Evolutionary conservation across 78 protist genomes (phyloP).

Genomic region (Polysphondylium violaceum): DNA sequence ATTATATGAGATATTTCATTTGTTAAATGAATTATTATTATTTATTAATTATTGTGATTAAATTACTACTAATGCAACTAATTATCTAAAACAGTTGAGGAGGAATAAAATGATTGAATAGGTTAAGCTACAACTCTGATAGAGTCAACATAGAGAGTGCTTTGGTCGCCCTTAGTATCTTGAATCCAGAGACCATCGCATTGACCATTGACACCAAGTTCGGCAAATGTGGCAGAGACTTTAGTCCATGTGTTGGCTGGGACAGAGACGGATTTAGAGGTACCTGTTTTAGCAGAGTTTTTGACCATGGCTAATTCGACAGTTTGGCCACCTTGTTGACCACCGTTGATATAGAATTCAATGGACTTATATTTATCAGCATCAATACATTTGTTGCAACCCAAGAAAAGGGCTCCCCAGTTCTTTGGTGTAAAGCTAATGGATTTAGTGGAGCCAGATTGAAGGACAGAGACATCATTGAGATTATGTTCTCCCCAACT

Average conservation of each 20-base stretch:
- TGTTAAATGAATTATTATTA: too few relatives aligned
- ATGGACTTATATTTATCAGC: not conserved
- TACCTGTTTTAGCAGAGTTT: not conserved
- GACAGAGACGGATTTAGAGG: not conserved
- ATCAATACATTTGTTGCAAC: constrained; percentile 19
- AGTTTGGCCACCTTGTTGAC: constrained; percentile 11
- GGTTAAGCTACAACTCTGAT: too few relatives aligned
- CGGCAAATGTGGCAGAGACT: not conserved
- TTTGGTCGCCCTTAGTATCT: constrained; percentile 44
- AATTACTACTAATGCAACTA: too few relatives aligned
- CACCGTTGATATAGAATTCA: constrained; percentile 32
- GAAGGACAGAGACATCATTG: not conserved
- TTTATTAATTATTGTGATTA: too few relatives aligned
- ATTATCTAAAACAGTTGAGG: too few relatives aligned
- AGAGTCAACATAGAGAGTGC: constrained; percentile 17
- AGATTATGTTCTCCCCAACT: constrained; percentile 31
- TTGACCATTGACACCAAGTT: constrained; percentile 6
- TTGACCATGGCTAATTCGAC: constrained; percentile 12
- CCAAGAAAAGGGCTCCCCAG: constrained; percentile 42
- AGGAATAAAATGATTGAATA: too few relatives aligned
- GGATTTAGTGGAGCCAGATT: not conserved
- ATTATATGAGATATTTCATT: too few relatives aligned
- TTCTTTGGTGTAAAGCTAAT: constrained; percentile 26
- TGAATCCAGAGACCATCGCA: constrained; percentile 59
- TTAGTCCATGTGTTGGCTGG: constrained; percentile 35